Percentiles rank a stretch among this genome's conserved stretches.
Conservation (phyloP, 306 rosid genomes). For the Casuarina glauca region DNA sequence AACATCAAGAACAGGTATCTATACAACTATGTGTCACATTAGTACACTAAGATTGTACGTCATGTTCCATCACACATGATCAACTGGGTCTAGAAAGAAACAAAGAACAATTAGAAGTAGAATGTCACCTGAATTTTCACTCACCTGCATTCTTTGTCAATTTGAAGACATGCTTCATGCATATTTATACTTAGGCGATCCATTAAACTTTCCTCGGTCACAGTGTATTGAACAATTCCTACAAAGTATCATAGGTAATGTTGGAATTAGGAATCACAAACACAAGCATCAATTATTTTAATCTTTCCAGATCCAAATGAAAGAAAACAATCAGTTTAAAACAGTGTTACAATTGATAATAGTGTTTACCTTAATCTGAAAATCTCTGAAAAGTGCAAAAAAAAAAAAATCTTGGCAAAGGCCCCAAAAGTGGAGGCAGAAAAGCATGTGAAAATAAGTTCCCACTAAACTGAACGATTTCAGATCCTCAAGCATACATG, state of each 20-base stretch:
- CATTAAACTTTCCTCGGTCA: slow-evolving; percentile 65
- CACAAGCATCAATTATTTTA: not conserved
- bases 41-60: not conserved
- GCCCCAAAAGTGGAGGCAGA: not conserved
- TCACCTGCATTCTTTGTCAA: slow-evolving; percentile 70
- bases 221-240: slow-evolving; percentile 46
- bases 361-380: not conserved
- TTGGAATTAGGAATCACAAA: not conserved
- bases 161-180: slow-evolving; percentile 67
- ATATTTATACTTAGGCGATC: slow-evolving; percentile 60
- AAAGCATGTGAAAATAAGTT: not conserved
- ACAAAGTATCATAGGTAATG: slow-evolving; percentile 5
- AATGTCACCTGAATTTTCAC: not conserved
- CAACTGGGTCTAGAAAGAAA: slow-evolving; percentile 1
- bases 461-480: not conserved
- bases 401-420: slow-evolving; percentile 11
- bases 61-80: not conserved
- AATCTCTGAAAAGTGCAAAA: not conserved
- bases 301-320: not conserved
- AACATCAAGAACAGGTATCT: not conserved
- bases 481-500: slow-evolving; percentile 9
- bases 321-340: not conserved
- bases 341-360: slow-evolving; percentile 1
- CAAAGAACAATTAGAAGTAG: not conserved
- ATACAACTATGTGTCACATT: not conserved